Evolutionary conservation across 768 basidiomycete genomes (phyloP), one percentile per base, ranked within the genome.

Genomic region (Pisolithus microcarpus): DNA sequence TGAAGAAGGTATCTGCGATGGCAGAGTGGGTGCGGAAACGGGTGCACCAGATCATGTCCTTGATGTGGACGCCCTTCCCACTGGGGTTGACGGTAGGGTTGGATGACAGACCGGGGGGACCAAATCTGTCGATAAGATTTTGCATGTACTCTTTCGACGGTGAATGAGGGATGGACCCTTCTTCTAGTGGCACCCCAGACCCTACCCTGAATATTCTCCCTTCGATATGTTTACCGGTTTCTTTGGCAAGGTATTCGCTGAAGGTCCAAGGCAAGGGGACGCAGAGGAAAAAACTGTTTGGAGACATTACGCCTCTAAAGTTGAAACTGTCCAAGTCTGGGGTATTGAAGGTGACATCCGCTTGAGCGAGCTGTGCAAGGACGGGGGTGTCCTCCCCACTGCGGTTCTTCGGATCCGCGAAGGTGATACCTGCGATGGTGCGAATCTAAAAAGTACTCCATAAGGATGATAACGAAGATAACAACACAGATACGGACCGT

Each of bases 1-100:
- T 46, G 49, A 75, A 69, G 42, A 66, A 65, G 7, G 55, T 61
- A 37, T 72, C 73, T 4, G 76, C 76, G 49, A 74, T 65, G 38
- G 75, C 71, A 28, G 70, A 70, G 51, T 66, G 74, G 34, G 69
- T 75, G 39, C 71, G 67, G 66, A 75, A 79, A 37, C 74, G 68
- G 10, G 74, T 71, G n/a, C 75, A 65, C 75, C 74, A 77, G 38
- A 76, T 37, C 1, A 67, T 59, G 6, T 74, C 58, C 30, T 63
- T 64, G 49, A 78, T 71, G 36, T 54, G 50, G 0, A 69, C 53
- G 15, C 67, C 65, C 34, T 52, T 62, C 26, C 42, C n/a, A 5
- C 52, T 57, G 15, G 69, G 57, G 51, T 72, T 72, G 10, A 67
- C 52, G 19, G 68, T 61, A 1, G 70, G 58, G 37, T 71, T 65